Evolutionary conservation across 2,329 filamentous ascomycete species (phyloP), one percentile per base, ranked within the genome.

Genomic region (Exophiala oligosperma): DNA sequence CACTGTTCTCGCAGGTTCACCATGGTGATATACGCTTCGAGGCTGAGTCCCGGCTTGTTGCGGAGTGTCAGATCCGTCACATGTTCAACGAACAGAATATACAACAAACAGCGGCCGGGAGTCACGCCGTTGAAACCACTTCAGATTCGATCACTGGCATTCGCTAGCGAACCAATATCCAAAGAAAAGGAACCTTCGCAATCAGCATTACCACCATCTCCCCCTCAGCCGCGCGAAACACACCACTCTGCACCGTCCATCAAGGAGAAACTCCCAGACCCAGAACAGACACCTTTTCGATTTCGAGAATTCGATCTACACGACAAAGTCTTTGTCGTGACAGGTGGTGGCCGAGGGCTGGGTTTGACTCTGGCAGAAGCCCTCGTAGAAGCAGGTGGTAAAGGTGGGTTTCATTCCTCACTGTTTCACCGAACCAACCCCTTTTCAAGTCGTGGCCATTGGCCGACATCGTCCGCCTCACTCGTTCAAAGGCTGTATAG

Each of bases 311-410:
- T 78, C 59, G 73, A 76, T 53, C 68, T 78, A 8, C 67, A 73
- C 46, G 72, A 68, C 41, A 73, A 72, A 40, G 73, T 77, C 47
- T 75, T 72, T 56, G 70, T 73, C 29, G 70, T 78, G 49, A 78
- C 76, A 0, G 76, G 76, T 12, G 76, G 75, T 32, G 76, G 70
- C 2, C 69, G 75, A 47, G 76, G 76, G n/a, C 64, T 79, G 5
- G 76, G 76, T 23, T 64, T 79, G 23, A 70, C 72, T 6, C 74
- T 80, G 68, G 77, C 76, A 5, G 75, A 79, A 64, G 76, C 75
- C 12, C 65, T 81, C 52, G 73, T 77, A 49, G 76, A 81, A 66
- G 76, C 77, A 7, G 78, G 78, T 4, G 78, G 76, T 7, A 74
- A 77, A 65, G 77, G 78, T 60, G 73, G 73, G 7, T 28, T n/a